phyloP scores from a whole-genome alignment of 805 yeast genomes.

The Lipomyces japonicus region DNA sequence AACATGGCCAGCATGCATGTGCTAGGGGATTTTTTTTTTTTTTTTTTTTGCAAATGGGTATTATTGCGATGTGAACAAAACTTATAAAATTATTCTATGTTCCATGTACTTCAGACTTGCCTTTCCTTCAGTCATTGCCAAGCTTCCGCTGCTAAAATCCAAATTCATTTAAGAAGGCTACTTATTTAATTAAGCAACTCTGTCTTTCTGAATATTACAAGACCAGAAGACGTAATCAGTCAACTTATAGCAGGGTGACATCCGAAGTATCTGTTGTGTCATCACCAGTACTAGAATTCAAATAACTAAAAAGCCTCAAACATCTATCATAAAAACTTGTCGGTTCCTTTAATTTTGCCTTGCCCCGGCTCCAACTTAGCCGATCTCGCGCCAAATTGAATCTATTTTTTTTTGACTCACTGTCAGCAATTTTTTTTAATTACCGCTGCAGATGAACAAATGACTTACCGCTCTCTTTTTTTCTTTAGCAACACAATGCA shows the following conservation, averaged over 20 bases:
- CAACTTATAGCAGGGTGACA: neutral
- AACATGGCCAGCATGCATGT: no score
- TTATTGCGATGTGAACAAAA: no score
- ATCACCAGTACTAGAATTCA: conserved; percentile 5
- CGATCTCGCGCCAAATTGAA: conserved; percentile 92
- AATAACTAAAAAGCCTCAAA: neutral
- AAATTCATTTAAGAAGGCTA: neutral
- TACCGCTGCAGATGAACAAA: neutral
- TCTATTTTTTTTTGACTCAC: conserved; percentile 32
- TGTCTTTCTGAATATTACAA: neutral
- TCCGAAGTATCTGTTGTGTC: conserved; percentile 26
- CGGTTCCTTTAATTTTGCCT: conserved; percentile 75
- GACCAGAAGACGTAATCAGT: neutral
- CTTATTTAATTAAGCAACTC: neutral
- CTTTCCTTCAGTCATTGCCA: conserved; percentile 21
- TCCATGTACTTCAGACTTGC: conserved; percentile 25
- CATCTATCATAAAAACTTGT: conserved; percentile 35
- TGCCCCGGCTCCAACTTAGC: conserved; percentile 88
- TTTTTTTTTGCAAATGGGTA: no score
- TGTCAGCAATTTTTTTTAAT: neutral
- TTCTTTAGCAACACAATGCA: conserved; percentile 61
- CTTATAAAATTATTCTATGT: neutral
- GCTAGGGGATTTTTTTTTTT: no score
- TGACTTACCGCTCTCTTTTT: conserved; percentile 65
- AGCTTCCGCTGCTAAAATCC: neutral